These are phyloP conservation scores for Ustulina deusta DNA, from an alignment of 2,329 filamentous ascomycete species.

Conservation along the genomic window DNA sequence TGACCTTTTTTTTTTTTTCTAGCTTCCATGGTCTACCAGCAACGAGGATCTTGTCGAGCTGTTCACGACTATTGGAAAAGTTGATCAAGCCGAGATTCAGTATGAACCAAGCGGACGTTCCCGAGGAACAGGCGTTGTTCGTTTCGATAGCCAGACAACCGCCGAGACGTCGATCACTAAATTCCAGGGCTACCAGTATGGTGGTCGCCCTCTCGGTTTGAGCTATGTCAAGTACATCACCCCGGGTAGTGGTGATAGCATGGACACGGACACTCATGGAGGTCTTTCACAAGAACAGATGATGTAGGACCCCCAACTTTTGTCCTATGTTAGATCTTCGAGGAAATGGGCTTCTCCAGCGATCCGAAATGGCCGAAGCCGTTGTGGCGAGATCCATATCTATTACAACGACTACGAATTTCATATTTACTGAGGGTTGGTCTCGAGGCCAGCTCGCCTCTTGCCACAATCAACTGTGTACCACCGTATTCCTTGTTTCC, in stretches of 20 bases:
- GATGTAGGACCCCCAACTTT: conserved; percentile 70
- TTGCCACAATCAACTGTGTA: conserved; percentile 29
- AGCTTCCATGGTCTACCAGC: conserved; percentile 99
- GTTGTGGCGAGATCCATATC: not conserved
- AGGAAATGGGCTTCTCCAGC: not conserved
- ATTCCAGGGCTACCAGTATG: conserved; percentile 98
- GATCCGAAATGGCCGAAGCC: not conserved
- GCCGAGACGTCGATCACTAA: conserved; percentile 96
- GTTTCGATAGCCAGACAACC: conserved; percentile 85
- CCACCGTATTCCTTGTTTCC: conserved; percentile 27
- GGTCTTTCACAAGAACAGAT: conserved; percentile 97
- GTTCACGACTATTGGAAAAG: conserved; percentile 97
- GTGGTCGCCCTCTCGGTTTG: conserved; percentile 90
- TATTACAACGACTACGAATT: not conserved
- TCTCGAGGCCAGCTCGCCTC: not conserved
- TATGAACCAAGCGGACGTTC: conserved; percentile 97
- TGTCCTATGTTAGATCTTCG: not conserved
- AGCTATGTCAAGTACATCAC: conserved; percentile 95
- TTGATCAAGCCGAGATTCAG: conserved; percentile 98
- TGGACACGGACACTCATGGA: conserved; percentile 83
- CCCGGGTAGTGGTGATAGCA: conserved; percentile 73
- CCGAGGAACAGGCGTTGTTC: conserved; percentile 94
- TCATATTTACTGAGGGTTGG: not conserved
- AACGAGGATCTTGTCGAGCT: conserved; percentile 97
- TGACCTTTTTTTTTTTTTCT: conserved; percentile 43